Evolutionary conservation across 106 monocot genomes (phyloP).

Genomic region (Platanthera guangdongensis): DNA sequence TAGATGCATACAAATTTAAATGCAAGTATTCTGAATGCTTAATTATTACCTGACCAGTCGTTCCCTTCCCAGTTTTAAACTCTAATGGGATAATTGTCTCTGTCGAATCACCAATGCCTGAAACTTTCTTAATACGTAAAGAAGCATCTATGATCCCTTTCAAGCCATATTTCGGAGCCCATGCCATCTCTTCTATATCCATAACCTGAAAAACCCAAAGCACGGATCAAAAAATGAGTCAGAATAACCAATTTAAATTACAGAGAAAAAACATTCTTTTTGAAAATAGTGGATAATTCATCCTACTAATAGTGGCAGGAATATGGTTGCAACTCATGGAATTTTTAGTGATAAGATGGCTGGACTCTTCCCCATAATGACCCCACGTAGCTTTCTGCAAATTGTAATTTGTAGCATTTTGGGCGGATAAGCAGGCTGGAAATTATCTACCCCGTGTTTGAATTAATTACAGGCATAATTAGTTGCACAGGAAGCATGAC

Average conservation of each 20-base stretch:
- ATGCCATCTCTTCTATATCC: constrained; percentile 96
- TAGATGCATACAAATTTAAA: not conserved
- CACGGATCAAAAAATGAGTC: not conserved
- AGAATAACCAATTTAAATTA: not conserved
- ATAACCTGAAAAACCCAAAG: constrained; percentile 46
- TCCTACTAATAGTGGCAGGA: not conserved
- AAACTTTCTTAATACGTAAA: constrained; percentile 36
- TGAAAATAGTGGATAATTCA: not conserved
- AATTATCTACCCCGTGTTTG: no score
- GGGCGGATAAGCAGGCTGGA: no score
- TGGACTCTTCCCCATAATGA: not conserved
- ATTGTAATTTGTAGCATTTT: no score
- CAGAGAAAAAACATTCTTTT: not conserved
- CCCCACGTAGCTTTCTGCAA: not conserved
- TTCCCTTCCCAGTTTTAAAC: constrained; percentile 87
- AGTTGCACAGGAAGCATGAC: no score
- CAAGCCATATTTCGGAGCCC: constrained; percentile 91
- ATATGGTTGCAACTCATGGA: not conserved
- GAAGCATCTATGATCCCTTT: constrained; percentile 99
- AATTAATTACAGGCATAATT: no score
- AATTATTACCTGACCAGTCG: constrained; percentile 63
- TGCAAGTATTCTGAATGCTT: not conserved
- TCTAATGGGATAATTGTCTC: constrained; percentile 84
- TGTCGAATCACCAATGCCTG: constrained; percentile 26
- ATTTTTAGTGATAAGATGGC: not conserved